phyloP scores from a whole-genome alignment of 768 basidiomycete species.

The Leccinum disarticulatum region DNA sequence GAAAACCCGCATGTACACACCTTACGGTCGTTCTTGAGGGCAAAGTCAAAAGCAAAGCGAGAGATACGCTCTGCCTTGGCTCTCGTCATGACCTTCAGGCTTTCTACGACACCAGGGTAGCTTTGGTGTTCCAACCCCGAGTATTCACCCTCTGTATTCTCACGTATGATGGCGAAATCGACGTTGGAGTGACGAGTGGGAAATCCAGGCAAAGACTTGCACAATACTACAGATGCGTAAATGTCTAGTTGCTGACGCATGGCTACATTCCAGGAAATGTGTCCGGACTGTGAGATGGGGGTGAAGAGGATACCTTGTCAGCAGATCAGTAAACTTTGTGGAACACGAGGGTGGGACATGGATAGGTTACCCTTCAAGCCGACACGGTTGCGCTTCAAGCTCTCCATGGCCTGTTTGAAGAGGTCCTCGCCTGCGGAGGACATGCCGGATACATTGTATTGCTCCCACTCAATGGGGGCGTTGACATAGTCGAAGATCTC shows the following conservation, averaged over 20 bases:
- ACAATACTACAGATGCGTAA: conserved; percentile 96
- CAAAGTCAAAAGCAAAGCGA: conserved; percentile 98
- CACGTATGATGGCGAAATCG: conserved; percentile 98
- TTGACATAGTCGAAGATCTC: conserved; percentile 98
- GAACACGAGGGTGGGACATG: conserved; percentile 1
- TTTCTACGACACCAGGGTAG: conserved; percentile 98
- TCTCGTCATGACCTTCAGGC: conserved; percentile 93
- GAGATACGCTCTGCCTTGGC: conserved; percentile 95
- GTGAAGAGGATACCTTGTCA: conserved; percentile 93
- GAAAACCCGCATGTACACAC: conserved; percentile 37
- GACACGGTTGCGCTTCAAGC: conserved; percentile 94
- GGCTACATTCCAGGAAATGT: conserved; percentile 99
- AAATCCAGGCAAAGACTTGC: conserved; percentile 96
- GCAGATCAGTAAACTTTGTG: conserved; percentile 4
- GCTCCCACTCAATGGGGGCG: conserved; percentile 98
- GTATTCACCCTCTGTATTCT: conserved; percentile 99
- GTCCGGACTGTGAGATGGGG: conserved; percentile 92
- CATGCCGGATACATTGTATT: conserved; percentile 96
- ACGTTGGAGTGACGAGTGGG: conserved; percentile 96
- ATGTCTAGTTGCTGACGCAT: conserved; percentile 99
- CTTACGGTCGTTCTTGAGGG: conserved; percentile 97
- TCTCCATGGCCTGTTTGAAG: conserved; percentile 98
- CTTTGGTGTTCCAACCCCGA: conserved; percentile 98
- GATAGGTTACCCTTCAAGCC: conserved; percentile 85
- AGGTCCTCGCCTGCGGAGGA: conserved; percentile 91